Conservation (phyloP, 1,139 yeast species). For the Zygosaccharomyces sapae region DNA sequence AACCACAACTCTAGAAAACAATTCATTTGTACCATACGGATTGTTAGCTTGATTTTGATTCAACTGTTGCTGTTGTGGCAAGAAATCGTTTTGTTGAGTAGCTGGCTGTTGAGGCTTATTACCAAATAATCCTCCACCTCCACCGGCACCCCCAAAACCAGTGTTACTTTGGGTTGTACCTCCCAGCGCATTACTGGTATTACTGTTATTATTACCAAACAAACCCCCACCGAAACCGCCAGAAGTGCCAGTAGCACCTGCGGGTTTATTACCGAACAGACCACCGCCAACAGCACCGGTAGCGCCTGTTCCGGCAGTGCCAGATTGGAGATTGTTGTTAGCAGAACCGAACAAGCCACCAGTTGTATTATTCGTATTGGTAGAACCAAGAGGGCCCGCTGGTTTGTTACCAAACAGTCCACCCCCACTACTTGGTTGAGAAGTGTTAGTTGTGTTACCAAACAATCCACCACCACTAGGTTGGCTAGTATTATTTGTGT, state of each 20-base stretch:
- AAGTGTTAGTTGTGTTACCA: conserved; percentile 11
- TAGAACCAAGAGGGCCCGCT: conserved; percentile 17
- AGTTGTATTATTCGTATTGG: conserved; percentile 23
- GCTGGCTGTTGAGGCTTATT: conserved; percentile 20
- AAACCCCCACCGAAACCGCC: conserved; percentile 36
- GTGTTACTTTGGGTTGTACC: conserved; percentile 24
- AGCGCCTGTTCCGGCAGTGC: conserved; percentile 5
- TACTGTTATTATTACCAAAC: conserved; percentile 36
- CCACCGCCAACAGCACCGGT: conserved; percentile 33
- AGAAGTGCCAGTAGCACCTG: conserved; percentile 17
- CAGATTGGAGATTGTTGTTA: conserved; percentile 8
- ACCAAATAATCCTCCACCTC: conserved; percentile 31
- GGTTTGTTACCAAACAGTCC: conserved; percentile 26
- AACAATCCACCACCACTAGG: conserved; percentile 25
- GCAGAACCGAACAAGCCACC: conserved; percentile 38
- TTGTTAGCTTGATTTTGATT: conserved; percentile 39
- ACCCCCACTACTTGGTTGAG: conserved; percentile 10
- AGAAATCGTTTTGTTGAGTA: conserved; percentile 10
- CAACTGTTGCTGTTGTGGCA: conserved; percentile 24
- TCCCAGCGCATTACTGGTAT: conserved; percentile 14
- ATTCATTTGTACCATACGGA: conserved; percentile 71
- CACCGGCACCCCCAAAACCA: conserved; percentile 20
- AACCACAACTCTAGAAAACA: conserved; percentile 42
- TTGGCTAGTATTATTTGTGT: conserved; percentile 7
- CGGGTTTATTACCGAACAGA: conserved; percentile 38